A percentile compares a stretch with the other conserved stretches of the same genome.
phyloP scores from a whole-genome alignment of 352 stramenopile genomes.

The Phytophthora agathidicida region DNA sequence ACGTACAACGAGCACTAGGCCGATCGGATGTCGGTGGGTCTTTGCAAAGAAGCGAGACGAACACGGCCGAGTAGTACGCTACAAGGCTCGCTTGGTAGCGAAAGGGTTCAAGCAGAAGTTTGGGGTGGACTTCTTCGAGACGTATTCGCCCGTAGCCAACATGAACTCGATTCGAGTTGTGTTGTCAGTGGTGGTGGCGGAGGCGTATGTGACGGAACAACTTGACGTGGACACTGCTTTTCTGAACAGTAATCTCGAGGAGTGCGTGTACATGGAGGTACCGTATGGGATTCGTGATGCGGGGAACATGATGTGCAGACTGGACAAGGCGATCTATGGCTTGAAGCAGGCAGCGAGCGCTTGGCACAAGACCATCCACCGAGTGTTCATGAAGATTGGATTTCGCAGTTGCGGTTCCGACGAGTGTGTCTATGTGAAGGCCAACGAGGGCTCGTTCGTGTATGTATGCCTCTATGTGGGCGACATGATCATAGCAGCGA shows the following conservation, averaged over 20 bases:
- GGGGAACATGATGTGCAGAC: neutral
- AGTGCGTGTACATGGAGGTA: conserved; percentile 15
- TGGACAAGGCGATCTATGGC: conserved; percentile 24
- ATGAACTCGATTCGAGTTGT: no score
- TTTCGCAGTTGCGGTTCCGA: no score
- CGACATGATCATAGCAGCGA: no score
- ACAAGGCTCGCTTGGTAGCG: conserved; percentile 39
- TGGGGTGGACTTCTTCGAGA: no score
- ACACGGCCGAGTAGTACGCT: conserved; percentile 30
- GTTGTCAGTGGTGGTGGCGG: no score
- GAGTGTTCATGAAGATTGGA: no score
- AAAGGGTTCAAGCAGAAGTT: conserved; percentile 39
- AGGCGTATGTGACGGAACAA: conserved; percentile 36
- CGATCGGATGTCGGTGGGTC: conserved; percentile 39
- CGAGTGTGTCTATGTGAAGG: no score
- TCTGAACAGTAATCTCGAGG: conserved; percentile 32
- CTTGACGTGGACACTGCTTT: conserved; percentile 44
- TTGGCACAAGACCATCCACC: conserved; percentile 26
- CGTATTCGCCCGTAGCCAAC: no score
- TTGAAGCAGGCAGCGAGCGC: conserved; percentile 22
- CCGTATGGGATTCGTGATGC: no score
- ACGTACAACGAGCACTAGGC: no score
- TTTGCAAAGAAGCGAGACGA: conserved; percentile 46
- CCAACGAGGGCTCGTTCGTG: no score
- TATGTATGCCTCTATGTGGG: no score